These are phyloP conservation scores for Cucurbita pepo DNA, from an alignment of 306 rosid species.

Conservation along the genomic window DNA sequence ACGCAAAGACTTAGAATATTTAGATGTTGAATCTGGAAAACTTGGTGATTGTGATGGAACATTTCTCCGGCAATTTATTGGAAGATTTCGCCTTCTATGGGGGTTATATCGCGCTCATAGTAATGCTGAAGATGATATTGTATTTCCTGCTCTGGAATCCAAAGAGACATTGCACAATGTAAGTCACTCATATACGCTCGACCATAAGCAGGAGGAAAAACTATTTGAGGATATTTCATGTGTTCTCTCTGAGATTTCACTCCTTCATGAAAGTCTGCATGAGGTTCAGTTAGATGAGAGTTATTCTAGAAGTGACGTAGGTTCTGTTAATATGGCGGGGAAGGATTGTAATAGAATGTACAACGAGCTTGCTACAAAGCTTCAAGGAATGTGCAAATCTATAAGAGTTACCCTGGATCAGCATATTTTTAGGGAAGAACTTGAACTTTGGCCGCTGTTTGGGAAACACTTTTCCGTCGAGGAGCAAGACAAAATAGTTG, in stretches of 20 bases:
- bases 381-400: conserved; percentile 99
- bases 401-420: conserved; percentile 82
- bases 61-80: conserved; percentile 59
- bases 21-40: conserved; percentile 95
- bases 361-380: conserved; percentile 82
- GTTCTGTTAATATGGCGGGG: conserved; percentile 19
- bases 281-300: conserved; percentile 21
- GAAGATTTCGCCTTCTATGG: conserved; percentile 96
- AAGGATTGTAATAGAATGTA: conserved; percentile 44
- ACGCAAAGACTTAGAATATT: conserved; percentile 92
- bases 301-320: conserved; percentile 20
- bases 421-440: conserved; percentile 95
- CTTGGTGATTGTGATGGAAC: conserved; percentile 72
- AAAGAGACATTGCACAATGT: conserved; percentile 95
- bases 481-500: conserved; percentile 96
- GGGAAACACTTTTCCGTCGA: conserved; percentile 87
- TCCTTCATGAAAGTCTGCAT: conserved; percentile 53
- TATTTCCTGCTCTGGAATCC: conserved; percentile 95
- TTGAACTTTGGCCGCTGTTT: conserved; percentile 93
- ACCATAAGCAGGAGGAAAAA: conserved; percentile 91
- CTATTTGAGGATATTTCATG: conserved; percentile 75
- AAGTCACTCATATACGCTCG: conserved; percentile 87
- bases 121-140: conserved; percentile 98
- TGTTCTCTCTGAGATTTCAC: conserved; percentile 79
- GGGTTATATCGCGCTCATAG: conserved; percentile 98